Evolutionary conservation across 169 alveolate species (phyloP), one percentile per base, ranked within the genome.

Genomic region (Plasmodium knowlesi): DNA sequence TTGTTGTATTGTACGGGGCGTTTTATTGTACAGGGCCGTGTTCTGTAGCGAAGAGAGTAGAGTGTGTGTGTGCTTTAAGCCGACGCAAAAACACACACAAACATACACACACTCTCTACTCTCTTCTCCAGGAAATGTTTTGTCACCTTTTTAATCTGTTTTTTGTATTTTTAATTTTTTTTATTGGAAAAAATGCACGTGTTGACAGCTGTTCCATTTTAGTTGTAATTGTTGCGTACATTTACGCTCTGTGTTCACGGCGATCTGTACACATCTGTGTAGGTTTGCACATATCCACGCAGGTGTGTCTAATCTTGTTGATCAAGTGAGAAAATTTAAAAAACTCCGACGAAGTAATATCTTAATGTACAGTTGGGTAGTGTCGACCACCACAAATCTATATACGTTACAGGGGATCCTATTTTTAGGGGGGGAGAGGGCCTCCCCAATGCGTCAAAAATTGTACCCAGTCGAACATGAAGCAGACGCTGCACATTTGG

Each of bases 141-240:
- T 67, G 37, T 25, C n/a, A 19, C n/a, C 37, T 67, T 67, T 67
- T 67, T 25, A 67, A 25, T 67, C 41, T 39, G 4, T 28, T 67
- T 67, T 67, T 67, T 67, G 76, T 67, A 67, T 67, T 67, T 67
- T 67, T 67, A 67, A 67, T 67, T 67, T 67, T 67, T 61, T 57
- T 39, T 67, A n/a, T 67, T 67, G 16, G 61, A 50, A 50, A 50
- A 67, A 67, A 67, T 67, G 30, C 76, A 25, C 25, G 14, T 28
- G n/a, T 67, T 67, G 76, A 0, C 41, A 19, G n/a, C 25, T 67
- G 30, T 25, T 6, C 76, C 30, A 67, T 22, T 8, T 32, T 67
- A 8, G 76, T 25, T 67, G 30, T 67, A 67, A 67, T 67, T 67
- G 76, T 67, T 0, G 9, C 76, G 16, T 67, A 32, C 61, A 19